Evolutionary conservation across 345 rosid genomes (phyloP).

Genomic region (Boechera stricta): DNA sequence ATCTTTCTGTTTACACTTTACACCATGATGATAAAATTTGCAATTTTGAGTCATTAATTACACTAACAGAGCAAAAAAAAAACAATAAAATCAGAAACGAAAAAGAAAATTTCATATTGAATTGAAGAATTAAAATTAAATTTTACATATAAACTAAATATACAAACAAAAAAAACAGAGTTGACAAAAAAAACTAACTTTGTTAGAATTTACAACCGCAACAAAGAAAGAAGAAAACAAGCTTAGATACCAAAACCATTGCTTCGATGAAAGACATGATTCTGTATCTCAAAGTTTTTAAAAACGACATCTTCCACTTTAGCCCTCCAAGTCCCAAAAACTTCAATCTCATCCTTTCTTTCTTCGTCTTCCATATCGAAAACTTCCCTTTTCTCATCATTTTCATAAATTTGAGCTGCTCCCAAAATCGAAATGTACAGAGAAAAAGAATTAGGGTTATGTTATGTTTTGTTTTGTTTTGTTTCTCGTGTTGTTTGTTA

Average conservation of each 20-base stretch:
- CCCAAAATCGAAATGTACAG: background rate
- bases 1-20: background rate
- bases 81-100: background rate
- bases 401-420: background rate
- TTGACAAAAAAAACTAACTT: background rate
- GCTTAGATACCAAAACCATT: conserved; percentile 37
- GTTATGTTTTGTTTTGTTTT: background rate
- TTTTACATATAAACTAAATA: conserved; percentile 12
- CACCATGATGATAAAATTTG: background rate
- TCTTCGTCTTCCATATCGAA: conserved; percentile 28
- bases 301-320: conserved; percentile 45
- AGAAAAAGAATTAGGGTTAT: conserved; percentile 17
- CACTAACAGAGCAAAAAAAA: background rate
- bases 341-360: conserved; percentile 43
- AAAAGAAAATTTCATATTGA: conserved; percentile 1
- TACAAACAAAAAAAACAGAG: conserved; percentile 4
- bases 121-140: background rate
- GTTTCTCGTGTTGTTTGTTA: background rate
- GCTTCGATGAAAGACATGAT: conserved; percentile 42
- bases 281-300: conserved; percentile 25
- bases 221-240: conserved; percentile 41
- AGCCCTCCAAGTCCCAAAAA: conserved; percentile 33
- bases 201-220: conserved; percentile 40
- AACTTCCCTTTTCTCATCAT: conserved; percentile 27
- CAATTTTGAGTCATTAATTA: background rate